phyloP scores from a whole-genome alignment of 768 basidiomycete species.

The Trametes cingulata region DNA sequence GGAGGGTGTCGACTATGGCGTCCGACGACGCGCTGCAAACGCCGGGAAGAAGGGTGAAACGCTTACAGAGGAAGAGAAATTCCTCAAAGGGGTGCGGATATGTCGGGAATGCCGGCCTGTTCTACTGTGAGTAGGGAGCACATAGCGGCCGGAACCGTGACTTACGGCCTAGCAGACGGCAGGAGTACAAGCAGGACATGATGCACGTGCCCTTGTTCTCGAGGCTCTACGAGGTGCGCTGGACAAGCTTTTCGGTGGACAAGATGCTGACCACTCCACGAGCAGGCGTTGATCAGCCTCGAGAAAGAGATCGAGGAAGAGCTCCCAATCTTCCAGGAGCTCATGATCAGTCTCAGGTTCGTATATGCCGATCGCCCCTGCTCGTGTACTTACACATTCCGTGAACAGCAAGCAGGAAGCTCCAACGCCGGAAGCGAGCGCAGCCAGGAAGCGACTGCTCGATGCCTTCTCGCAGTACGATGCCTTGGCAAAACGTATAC shows the following conservation, averaged over 20 bases:
- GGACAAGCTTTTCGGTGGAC: neutral
- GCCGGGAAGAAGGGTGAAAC: constrained; percentile 34
- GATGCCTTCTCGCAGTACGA: constrained; percentile 91
- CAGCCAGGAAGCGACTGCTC: constrained; percentile 77
- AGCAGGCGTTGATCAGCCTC: constrained; percentile 65
- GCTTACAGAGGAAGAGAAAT: constrained; percentile 70
- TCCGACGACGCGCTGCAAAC: constrained; percentile 48
- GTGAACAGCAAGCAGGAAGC: constrained; percentile 43
- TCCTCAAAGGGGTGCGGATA: constrained; percentile 84
- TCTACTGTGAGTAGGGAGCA: constrained; percentile 61
- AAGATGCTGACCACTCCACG: neutral
- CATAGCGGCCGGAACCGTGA: neutral
- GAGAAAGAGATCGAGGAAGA: constrained; percentile 90
- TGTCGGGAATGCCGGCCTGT: constrained; percentile 82
- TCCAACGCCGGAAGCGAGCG: constrained; percentile 66
- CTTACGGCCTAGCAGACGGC: constrained; percentile 49
- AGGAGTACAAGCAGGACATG: constrained; percentile 75
- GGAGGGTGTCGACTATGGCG: constrained; percentile 84
- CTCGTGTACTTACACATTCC: constrained; percentile 32
- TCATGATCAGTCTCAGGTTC: constrained; percentile 70
- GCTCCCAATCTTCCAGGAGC: constrained; percentile 87
- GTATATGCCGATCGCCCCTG: neutral
- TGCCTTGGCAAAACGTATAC: constrained; percentile 81
- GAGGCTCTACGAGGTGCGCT: constrained; percentile 67
- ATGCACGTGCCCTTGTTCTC: constrained; percentile 59